Evolutionary conservation across 768 basidiomycete genomes (phyloP).

Genomic region (Mycena indigotica): DNA sequence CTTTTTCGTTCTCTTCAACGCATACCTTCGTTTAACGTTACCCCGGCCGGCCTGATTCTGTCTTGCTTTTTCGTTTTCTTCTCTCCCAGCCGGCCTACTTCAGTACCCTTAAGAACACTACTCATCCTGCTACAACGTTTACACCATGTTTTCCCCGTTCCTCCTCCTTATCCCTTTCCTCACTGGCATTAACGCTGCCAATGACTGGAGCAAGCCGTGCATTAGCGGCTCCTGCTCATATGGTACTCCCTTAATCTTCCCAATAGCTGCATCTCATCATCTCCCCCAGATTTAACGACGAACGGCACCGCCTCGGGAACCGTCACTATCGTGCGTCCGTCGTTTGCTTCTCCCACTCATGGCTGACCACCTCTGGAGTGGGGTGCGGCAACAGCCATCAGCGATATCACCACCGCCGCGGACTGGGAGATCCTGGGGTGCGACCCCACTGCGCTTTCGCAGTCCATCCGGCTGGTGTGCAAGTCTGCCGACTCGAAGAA

Average conservation of each 20-base stretch:
- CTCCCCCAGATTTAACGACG: constrained; percentile 3
- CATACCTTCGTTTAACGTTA: no score
- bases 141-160: not conserved
- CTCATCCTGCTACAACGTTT: not conserved
- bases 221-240: constrained; percentile 8
- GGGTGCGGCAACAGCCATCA: constrained; percentile 23
- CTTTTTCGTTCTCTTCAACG: no score
- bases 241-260: not conserved
- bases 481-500: constrained; percentile 13
- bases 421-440: constrained; percentile 44
- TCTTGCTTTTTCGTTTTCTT: not conserved
- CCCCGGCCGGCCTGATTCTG: no score
- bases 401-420: constrained; percentile 40
- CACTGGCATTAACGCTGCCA: constrained; percentile 7
- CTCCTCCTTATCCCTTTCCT: not conserved
- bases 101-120: not conserved
- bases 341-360: not conserved
- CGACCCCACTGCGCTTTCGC: constrained; percentile 29
- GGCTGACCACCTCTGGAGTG: not conserved
- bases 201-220: constrained; percentile 21
- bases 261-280: not conserved
- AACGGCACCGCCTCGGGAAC: constrained; percentile 10
- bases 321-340: constrained; percentile 7
- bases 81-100: not conserved
- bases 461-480: constrained; percentile 40